Base-by-base conservation (phyloP, 148 eudicot species). In the Rheum nobile region DNA sequence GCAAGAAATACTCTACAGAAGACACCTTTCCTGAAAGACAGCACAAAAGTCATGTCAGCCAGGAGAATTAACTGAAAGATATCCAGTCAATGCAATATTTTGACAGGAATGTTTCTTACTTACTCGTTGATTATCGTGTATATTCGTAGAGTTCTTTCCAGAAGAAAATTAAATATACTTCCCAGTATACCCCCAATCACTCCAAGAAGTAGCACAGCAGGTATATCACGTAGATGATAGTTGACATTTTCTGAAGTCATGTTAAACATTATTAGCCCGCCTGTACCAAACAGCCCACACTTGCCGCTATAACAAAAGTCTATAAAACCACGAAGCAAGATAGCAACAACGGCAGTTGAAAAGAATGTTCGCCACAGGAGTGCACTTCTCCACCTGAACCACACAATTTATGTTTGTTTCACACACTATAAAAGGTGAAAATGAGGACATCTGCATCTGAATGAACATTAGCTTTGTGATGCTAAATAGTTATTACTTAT, bases 291-390 rank as follows among this genome's bases (percentile, higher is more conserved):
- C 41, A 94, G 86, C 57, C 98, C 97, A 82, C 98, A 95, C 82
- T 88, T 80, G 24, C 98, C 97, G 61, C 86, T 82, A 72, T 83
- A 85, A 77, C 98, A 95, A 19, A 88, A 41, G 81, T 95, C 98
- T 78, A 92, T 87, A 34, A 95, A 82, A 72, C 87, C 89, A 28
- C 97, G 89, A 77, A 95, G 96, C 78, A 91, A 83, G 72, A 95
- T 84, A 73, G 96, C 97, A 71, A 90, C 98, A 69, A 86, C 81
- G 44, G 96, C 86, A n/a, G 97, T 87, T 74, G 93, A 81, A 80
- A 95, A 95, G 82, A 91, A 95, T 42, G 96, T 81, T 92, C 97
- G 84, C 98, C 98, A 95, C 76, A 95, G 67, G 44, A 95, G 92
- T 63, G 97, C 93, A 85, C 96, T 82, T 88, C 98, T 90, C 97